Conservation (phyloP, 495 filamentous ascomycete species). For the Penicillium pancosmium region DNA sequence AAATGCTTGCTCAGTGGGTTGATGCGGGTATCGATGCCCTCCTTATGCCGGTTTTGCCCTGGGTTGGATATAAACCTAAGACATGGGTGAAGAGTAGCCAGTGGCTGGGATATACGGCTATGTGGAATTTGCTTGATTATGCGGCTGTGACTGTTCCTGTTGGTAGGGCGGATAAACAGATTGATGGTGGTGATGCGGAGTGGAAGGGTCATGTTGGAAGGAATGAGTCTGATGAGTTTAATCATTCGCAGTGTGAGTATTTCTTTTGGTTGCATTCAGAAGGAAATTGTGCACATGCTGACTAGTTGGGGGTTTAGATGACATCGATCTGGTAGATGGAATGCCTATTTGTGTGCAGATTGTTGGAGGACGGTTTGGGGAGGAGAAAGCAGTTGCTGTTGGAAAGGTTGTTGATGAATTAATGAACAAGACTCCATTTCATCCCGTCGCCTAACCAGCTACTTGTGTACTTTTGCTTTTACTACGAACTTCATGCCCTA, state of each 20-base stretch:
- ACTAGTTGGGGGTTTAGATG: constrained; percentile 25
- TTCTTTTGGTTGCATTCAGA: not conserved
- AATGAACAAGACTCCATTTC: constrained; percentile 26
- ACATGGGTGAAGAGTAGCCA: constrained; percentile 52
- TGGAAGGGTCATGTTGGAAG: constrained; percentile 32
- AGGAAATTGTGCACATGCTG: not conserved
- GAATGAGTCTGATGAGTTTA: constrained; percentile 45
- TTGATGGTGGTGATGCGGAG: constrained; percentile 26
- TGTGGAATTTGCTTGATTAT: constrained; percentile 72
- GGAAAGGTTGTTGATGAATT: constrained; percentile 40
- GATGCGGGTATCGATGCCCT: constrained; percentile 62
- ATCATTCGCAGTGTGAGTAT: constrained; percentile 41
- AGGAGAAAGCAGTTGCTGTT: constrained; percentile 49
- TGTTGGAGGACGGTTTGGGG: constrained; percentile 48
- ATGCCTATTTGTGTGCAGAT: constrained; percentile 59
- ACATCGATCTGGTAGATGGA: constrained; percentile 45
- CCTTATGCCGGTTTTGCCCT: constrained; percentile 56
- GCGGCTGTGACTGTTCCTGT: constrained; percentile 59
- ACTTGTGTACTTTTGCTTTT: not conserved
- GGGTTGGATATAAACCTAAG: constrained; percentile 52
- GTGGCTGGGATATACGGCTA: constrained; percentile 63
- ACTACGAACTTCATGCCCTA: too few relatives aligned
- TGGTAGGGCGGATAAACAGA: constrained; percentile 40
- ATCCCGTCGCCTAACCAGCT: constrained; percentile 5
- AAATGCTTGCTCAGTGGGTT: constrained; percentile 52